Conservation (phyloP, 2,329 filamentous ascomycete species). For the Fusarium metavorans region DNA sequence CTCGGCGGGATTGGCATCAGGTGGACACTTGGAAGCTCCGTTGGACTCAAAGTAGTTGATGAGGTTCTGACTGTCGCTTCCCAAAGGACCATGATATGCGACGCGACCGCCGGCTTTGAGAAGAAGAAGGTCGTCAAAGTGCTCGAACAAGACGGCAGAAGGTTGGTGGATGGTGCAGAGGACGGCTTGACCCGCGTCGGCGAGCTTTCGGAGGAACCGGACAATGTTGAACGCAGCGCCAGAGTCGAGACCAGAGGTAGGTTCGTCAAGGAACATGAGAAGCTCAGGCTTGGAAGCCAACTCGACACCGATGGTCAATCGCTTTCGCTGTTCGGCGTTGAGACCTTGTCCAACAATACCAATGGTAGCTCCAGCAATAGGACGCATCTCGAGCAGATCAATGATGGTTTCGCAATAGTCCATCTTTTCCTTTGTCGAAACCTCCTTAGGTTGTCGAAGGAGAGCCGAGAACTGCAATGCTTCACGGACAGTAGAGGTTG, state of each 20-base stretch:
- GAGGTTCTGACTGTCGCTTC: slow-evolving; percentile 59
- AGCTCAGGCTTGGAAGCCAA: slow-evolving; percentile 69
- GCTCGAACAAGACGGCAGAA: slow-evolving; percentile 65
- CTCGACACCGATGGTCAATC: slow-evolving; percentile 68
- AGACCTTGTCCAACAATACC: slow-evolving; percentile 70
- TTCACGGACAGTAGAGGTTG: slow-evolving; percentile 74
- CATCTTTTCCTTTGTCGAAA: slow-evolving; percentile 71
- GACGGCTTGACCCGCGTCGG: slow-evolving; percentile 69
- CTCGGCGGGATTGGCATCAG: slow-evolving; percentile 65
- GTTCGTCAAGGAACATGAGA: slow-evolving; percentile 74
- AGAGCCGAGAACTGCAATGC: slow-evolving; percentile 75
- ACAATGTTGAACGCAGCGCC: slow-evolving; percentile 72
- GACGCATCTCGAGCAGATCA: slow-evolving; percentile 76
- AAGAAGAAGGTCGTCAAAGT: slow-evolving; percentile 68
- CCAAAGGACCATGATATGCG: slow-evolving; percentile 67
- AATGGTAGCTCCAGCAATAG: slow-evolving; percentile 74
- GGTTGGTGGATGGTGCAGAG: slow-evolving; percentile 73
- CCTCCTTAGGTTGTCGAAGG: slow-evolving; percentile 70
- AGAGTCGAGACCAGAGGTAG: slow-evolving; percentile 68
- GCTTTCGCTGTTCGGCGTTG: slow-evolving; percentile 69
- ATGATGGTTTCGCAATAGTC: slow-evolving; percentile 77
- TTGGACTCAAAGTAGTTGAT: slow-evolving; percentile 65
- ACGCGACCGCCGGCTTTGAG: slow-evolving; percentile 65
- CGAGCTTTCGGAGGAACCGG: slow-evolving; percentile 70
- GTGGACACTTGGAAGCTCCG: slow-evolving; percentile 60